Conservation (phyloP, 352 stramenopile genomes). For the Phytophthora rubi region DNA sequence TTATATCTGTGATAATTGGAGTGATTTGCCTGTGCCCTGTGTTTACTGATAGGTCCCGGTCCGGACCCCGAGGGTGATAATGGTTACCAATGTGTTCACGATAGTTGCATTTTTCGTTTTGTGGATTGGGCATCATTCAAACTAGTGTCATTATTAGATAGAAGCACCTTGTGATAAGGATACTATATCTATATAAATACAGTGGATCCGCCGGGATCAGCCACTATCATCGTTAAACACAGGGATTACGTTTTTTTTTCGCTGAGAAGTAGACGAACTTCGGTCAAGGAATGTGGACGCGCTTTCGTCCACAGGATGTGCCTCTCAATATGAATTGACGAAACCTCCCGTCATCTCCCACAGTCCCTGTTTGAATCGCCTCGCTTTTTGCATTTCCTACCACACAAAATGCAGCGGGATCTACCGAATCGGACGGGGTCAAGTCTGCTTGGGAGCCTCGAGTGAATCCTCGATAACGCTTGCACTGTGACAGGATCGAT, state of each 20-base stretch:
- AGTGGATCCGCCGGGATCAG: neutral
- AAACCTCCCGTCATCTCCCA: neutral
- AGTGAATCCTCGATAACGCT: slow-evolving; percentile 20
- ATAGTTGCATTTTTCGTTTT: no score
- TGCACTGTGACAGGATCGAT: slow-evolving; percentile 19
- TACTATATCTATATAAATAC: neutral
- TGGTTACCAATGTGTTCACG: neutral
- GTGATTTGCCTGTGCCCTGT: no score
- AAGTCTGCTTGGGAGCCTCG: neutral
- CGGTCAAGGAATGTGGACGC: neutral
- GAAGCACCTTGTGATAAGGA: neutral
- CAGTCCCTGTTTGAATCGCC: neutral
- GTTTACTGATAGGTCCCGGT: no score
- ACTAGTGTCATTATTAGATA: neutral
- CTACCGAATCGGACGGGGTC: neutral
- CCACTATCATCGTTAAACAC: neutral
- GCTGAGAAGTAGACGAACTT: slow-evolving; percentile 14
- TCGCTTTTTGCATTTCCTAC: slow-evolving; percentile 1
- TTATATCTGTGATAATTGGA: no score
- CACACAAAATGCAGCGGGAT: neutral
- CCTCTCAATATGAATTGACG: neutral
- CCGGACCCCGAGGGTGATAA: no score
- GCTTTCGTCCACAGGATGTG: neutral
- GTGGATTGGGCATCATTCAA: no score
- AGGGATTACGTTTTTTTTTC: slow-evolving; percentile 9